Evolutionary conservation across 768 basidiomycete genomes (phyloP).

Genomic region (Amanita fuliginea): DNA sequence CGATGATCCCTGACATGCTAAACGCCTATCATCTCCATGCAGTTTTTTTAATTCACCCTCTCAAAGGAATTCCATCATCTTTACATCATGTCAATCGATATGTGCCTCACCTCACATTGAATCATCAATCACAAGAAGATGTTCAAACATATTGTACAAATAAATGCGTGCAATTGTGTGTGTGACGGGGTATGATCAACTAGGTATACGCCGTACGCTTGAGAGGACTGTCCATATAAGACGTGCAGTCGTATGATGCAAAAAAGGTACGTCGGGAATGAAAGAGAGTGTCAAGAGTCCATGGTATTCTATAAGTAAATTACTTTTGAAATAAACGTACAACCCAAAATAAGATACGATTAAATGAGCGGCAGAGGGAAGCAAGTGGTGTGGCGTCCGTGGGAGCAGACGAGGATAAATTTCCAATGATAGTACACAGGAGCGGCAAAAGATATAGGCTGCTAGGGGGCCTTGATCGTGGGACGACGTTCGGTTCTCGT

Average conservation of each 20-base stretch:
- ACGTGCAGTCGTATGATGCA: not conserved
- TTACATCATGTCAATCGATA: not conserved
- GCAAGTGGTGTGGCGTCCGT: not conserved
- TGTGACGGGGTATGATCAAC: not conserved
- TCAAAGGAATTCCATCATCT: not conserved
- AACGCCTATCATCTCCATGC: constrained; percentile 1
- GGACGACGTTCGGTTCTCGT: not conserved
- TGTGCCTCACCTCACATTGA: not conserved
- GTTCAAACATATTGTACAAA: not conserved
- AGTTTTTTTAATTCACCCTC: not conserved
- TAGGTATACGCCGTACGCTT: not conserved
- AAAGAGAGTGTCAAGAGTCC: not conserved
- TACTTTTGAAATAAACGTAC: constrained; percentile 4
- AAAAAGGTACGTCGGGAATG: not conserved
- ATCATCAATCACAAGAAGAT: not conserved
- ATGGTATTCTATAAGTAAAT: not conserved
- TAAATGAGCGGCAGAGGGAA: not conserved
- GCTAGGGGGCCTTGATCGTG: not conserved
- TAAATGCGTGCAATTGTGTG: not conserved
- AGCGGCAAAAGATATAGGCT: not conserved
- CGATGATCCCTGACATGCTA: not conserved
- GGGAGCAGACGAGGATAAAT: not conserved
- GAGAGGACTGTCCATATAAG: not conserved
- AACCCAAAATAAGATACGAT: constrained; percentile 2
- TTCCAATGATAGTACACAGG: constrained; percentile 1